Evolutionary conservation across 805 yeast genomes (phyloP).

Genomic region (Maudiozyma pseudohumilis): DNA sequence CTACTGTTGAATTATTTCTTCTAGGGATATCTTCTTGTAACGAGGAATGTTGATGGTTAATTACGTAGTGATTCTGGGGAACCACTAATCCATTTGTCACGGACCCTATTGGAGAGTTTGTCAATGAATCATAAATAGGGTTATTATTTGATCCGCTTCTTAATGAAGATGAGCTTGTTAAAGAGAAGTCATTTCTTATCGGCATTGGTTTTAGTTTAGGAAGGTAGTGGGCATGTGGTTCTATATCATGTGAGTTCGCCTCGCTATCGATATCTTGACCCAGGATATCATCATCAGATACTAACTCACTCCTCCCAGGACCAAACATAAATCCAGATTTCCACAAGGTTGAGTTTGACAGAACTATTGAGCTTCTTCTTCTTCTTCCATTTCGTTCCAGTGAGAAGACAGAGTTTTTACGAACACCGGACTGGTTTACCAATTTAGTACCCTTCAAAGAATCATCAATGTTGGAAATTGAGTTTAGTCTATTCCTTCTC

Average conservation of each 20-base stretch:
- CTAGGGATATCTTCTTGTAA: neutral
- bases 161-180: neutral
- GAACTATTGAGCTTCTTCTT: neutral
- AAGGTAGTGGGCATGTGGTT: neutral
- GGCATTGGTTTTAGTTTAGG: neutral
- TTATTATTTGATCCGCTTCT: neutral
- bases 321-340: neutral
- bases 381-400: neutral
- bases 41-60: neutral
- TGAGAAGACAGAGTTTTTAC: neutral
- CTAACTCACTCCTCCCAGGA: neutral
- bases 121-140: neutral
- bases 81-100: neutral
- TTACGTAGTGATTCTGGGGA: neutral
- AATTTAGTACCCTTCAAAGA: neutral
- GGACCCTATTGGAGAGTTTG: conserved; percentile 2
- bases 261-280: neutral
- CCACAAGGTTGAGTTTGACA: neutral
- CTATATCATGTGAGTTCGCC: neutral
- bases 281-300: neutral
- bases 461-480: neutral
- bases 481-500: neutral
- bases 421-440: neutral
- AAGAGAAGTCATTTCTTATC: neutral
- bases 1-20: conserved; percentile 14